phyloP scores from a whole-genome alignment of 2,329 filamentous ascomycete genomes.

The Fusarium anguioides region DNA sequence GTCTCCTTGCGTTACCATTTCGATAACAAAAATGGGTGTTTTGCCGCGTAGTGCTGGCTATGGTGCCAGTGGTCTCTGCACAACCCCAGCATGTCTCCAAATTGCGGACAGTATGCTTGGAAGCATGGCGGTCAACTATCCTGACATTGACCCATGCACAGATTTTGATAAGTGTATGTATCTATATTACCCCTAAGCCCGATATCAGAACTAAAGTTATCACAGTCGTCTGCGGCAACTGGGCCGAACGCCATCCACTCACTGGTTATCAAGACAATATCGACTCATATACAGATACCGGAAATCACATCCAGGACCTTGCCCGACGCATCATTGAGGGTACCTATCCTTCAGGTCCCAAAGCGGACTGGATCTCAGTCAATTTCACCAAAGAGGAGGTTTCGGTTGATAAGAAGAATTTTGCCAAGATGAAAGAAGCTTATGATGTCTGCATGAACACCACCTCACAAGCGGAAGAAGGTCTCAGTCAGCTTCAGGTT shows the following conservation, averaged over 20 bases:
- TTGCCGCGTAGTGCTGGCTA: neutral
- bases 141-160: conserved; percentile 2
- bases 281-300: neutral
- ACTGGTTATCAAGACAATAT: neutral
- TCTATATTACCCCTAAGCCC: too few species aligned
- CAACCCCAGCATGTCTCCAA: neutral
- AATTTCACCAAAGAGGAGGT: conserved; percentile 49
- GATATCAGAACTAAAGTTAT: fast-evolving
- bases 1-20: too few species aligned
- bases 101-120: neutral
- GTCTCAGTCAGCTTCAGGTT: conserved; percentile 65
- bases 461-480: conserved; percentile 63
- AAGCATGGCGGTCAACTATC: neutral
- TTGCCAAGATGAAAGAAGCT: conserved; percentile 70
- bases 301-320: neutral
- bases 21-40: neutral
- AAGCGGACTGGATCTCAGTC: conserved; percentile 28
- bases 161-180: neutral
- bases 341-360: conserved; percentile 68
- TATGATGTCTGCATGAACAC: conserved; percentile 76
- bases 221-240: neutral
- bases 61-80: neutral
- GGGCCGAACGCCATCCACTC: neutral
- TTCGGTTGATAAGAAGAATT: conserved; percentile 67
- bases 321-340: conserved; percentile 44